These are phyloP conservation scores for Trichosphaerium sp. DNA, from an alignment of 78 protist genomes.

Conservation along the genomic window DNA sequence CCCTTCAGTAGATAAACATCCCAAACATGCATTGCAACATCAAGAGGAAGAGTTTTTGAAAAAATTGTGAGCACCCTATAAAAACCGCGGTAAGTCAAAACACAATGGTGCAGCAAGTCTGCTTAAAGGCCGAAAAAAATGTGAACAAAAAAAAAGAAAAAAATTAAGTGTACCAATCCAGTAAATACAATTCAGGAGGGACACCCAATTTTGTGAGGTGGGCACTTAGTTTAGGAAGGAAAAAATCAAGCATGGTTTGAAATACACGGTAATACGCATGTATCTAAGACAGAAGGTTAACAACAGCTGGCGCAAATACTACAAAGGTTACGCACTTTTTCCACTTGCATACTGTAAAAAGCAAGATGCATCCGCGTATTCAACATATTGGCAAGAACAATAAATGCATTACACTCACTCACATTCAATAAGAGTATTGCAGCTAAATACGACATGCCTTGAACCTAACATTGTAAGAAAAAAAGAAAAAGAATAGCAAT, in stretches of 20 bases:
- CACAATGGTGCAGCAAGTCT: too few relatives aligned
- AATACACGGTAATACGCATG: conserved; percentile 35
- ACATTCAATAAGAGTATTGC: conserved; percentile 73
- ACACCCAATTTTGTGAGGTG: conserved; percentile 43
- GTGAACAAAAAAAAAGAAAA: too few relatives aligned
- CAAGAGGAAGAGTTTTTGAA: conserved; percentile 58
- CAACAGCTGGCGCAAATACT: background rate
- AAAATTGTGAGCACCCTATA: conserved; percentile 80
- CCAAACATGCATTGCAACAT: conserved; percentile 70
- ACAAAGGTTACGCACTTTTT: conserved; percentile 12
- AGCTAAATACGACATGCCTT: conserved; percentile 90
- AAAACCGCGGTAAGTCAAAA: too few relatives aligned
- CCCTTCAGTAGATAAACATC: conserved; percentile 59
- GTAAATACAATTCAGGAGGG: conserved; percentile 47
- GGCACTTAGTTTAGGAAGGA: conserved; percentile 36
- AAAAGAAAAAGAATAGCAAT: too few relatives aligned
- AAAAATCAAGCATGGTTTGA: conserved; percentile 15
- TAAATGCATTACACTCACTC: conserved; percentile 59
- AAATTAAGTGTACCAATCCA: too few relatives aligned
- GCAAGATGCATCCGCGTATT: conserved; percentile 39
- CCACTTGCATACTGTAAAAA: conserved; percentile 56
- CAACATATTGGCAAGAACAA: conserved; percentile 63
- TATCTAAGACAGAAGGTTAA: too few relatives aligned
- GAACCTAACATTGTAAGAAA: conserved; percentile 59
- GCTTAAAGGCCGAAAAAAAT: too few relatives aligned